Conservation (phyloP, 2,329 filamentous ascomycete genomes). For the Scedosporium aurantiacum region DNA sequence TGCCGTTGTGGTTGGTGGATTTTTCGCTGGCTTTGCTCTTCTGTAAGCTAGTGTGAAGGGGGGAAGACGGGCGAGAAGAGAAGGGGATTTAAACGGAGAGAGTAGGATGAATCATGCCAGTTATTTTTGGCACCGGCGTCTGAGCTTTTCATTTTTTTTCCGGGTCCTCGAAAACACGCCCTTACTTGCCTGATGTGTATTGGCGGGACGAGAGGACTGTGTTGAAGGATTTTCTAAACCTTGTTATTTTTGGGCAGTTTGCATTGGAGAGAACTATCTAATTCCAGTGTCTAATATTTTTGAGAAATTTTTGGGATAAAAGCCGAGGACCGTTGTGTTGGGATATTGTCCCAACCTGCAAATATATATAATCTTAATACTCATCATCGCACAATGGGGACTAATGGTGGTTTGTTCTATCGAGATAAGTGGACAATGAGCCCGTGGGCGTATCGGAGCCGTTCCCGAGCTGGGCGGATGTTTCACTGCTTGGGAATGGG, state of each 20-base stretch:
- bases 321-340: background rate
- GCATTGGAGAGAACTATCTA: background rate
- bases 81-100: background rate
- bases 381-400: background rate
- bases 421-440: background rate
- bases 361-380: background rate
- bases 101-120: background rate
- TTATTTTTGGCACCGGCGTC: background rate
- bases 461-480: background rate
- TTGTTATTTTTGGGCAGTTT: background rate
- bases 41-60: conserved; percentile 16
- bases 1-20: conserved; percentile 23
- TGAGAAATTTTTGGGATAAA: background rate
- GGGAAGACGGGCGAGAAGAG: background rate
- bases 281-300: background rate
- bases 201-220: background rate
- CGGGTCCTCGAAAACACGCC: background rate
- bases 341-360: background rate
- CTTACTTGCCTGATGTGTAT: background rate
- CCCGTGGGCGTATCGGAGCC: background rate
- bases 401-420: background rate
- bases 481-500: background rate
- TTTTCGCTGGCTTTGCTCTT: conserved; percentile 30
- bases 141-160: background rate
- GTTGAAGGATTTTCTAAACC: background rate